phyloP scores from a whole-genome alignment of 352 stramenopile species.

The Globisporangium uncinulatum region DNA sequence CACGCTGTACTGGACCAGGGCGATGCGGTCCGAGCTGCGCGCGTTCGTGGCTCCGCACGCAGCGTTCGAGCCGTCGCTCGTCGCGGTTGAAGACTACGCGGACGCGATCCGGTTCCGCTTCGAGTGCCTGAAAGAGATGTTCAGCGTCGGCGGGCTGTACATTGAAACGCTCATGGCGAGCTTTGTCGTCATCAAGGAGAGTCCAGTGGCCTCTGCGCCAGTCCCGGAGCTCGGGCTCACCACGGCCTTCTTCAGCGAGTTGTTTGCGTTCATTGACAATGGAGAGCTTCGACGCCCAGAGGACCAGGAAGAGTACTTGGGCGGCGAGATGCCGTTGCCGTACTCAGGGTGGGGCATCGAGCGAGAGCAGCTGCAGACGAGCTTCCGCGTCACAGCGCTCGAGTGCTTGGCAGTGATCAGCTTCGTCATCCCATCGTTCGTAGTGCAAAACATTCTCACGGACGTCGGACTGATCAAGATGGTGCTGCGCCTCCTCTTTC shows the following conservation, averaged over 20 bases:
- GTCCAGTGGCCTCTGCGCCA: constrained; percentile 20
- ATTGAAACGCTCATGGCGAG: constrained; percentile 69
- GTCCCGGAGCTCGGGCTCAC: constrained; percentile 52
- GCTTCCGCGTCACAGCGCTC: constrained; percentile 51
- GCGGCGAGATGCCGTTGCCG: constrained; percentile 26
- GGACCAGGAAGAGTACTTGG: constrained; percentile 22
- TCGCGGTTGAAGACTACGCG: constrained; percentile 34
- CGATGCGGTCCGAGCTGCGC: constrained; percentile 63
- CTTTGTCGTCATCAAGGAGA: constrained; percentile 62
- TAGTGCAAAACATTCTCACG: constrained; percentile 48
- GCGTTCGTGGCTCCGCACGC: constrained; percentile 44
- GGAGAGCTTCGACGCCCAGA: constrained; percentile 38
- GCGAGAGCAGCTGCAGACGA: constrained; percentile 37
- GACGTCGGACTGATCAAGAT: constrained; percentile 67
- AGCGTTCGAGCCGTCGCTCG: constrained; percentile 23
- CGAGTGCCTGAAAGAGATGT: constrained; percentile 52
- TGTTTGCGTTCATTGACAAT: constrained; percentile 78
- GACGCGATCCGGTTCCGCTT: constrained; percentile 65
- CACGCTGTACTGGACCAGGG: constrained; percentile 74
- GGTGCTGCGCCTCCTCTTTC: constrained; percentile 65
- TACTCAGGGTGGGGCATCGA: constrained; percentile 58
- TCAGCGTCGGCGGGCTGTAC: constrained; percentile 67
- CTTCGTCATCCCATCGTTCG: constrained; percentile 42
- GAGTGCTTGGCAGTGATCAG: constrained; percentile 61
- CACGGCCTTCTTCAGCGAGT: constrained; percentile 59